Percentiles rank a stretch among this genome's conserved stretches.
Conservation (phyloP, 1,284 basidiomycete species). For the Trametes polyzona region DNA sequence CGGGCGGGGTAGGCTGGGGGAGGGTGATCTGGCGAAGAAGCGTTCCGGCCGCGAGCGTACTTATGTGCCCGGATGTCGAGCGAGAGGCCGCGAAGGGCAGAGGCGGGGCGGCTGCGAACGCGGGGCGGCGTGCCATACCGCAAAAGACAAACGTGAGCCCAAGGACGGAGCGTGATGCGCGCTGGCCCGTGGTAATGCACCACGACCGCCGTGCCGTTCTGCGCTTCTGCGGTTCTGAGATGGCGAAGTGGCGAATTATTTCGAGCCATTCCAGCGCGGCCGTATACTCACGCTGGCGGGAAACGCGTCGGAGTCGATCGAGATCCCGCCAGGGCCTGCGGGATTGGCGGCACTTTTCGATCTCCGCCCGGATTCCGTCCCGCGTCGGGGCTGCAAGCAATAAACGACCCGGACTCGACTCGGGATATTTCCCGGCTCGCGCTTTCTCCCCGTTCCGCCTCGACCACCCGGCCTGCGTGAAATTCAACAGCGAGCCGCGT, state of each 20-base stretch:
- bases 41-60: not conserved
- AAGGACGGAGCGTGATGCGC: not conserved
- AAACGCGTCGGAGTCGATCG: not conserved
- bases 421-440: not conserved
- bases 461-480: not conserved
- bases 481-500: not conserved
- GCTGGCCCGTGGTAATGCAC: too few species aligned
- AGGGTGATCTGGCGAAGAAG: not conserved
- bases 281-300: not conserved
- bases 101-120: not conserved
- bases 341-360: not conserved
- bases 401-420: not conserved
- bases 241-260: too few species aligned
- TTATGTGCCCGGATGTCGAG: constrained; percentile 5
- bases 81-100: not conserved
- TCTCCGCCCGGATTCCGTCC: not conserved
- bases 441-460: not conserved
- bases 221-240: too few species aligned
- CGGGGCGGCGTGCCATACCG: constrained; percentile 6
- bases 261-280: too few species aligned
- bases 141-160: constrained; percentile 9
- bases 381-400: not conserved
- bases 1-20: not conserved
- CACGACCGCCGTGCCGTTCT: too few species aligned
- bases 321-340: not conserved